Percentiles rank a stretch among this genome's conserved stretches.
Evolutionary conservation across 257 asterid genomes (phyloP).

Genomic region (Solanum boliviense): DNA sequence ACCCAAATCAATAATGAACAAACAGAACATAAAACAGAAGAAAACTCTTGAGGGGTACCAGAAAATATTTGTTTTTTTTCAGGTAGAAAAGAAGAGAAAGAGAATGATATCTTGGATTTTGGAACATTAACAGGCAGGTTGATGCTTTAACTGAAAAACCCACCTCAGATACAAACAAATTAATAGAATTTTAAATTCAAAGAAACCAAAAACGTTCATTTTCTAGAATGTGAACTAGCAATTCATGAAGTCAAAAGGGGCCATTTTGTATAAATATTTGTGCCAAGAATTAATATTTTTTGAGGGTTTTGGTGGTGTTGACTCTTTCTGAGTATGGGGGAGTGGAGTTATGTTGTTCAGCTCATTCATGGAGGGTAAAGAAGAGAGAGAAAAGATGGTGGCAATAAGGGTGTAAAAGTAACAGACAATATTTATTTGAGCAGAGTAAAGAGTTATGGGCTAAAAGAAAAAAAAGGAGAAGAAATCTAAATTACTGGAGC

Average conservation of each 20-base stretch:
- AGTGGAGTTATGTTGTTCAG: not conserved
- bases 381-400: not conserved
- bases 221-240: not conserved
- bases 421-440: not conserved
- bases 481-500: not conserved
- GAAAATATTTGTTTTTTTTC: not conserved
- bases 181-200: not conserved
- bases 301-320: not conserved
- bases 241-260: not conserved
- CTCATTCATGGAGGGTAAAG: not conserved
- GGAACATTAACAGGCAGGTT: conserved; percentile 14
- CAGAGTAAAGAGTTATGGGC: not conserved
- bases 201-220: not conserved
- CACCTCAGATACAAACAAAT: conserved; percentile 10
- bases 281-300: not conserved
- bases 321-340: not conserved
- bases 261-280: not conserved
- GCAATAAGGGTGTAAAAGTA: not conserved
- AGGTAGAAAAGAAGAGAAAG: not conserved
- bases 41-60: not conserved
- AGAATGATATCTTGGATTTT: not conserved
- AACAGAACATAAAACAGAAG: not conserved
- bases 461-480: not conserved
- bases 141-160: not conserved
- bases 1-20: conserved; percentile 10